Percentiles rank a stretch among this genome's conserved stretches.
Evolutionary conservation across 2,329 filamentous ascomycete species (phyloP).

Genomic region (Endocalyx cinctus): DNA sequence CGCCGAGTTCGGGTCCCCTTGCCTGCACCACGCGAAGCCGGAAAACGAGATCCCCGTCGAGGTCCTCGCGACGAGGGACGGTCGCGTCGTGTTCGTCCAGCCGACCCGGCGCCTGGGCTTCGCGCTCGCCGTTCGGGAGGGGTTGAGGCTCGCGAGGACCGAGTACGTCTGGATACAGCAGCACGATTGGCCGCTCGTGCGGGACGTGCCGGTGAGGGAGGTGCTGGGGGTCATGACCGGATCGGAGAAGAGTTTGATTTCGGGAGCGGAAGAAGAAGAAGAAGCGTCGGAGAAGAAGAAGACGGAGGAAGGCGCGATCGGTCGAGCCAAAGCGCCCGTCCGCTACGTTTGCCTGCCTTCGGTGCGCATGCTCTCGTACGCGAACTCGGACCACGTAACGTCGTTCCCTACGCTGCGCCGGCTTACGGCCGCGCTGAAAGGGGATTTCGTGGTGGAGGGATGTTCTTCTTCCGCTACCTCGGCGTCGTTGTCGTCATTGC

Average conservation of each 20-base stretch:
- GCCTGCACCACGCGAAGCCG: too few species aligned
- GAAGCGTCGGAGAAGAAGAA: too few species aligned
- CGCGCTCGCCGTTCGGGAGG: conserved; percentile 48
- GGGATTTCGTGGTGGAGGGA: conserved; percentile 30
- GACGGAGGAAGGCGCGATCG: too few species aligned
- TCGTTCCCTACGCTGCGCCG: conserved; percentile 36
- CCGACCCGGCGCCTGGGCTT: conserved; percentile 44
- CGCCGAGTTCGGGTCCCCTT: conserved; percentile 45
- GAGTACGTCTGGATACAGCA: conserved; percentile 55
- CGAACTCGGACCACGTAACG: conserved; percentile 40
- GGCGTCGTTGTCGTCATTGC: too few species aligned
- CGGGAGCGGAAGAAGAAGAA: too few species aligned
- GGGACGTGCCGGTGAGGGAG: conserved; percentile 38
- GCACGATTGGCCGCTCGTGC: conserved; percentile 49
- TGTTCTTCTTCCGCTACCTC: conserved; percentile 8
- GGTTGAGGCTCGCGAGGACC: conserved; percentile 40
- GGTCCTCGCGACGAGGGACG: conserved; percentile 31
- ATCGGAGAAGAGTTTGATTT: too few species aligned
- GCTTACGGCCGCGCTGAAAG: conserved; percentile 37
- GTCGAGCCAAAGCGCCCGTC: conserved; percentile 30
- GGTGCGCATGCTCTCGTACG: conserved; percentile 47
- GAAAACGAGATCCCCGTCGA: too few species aligned
- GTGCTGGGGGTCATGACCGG: conserved; percentile 43
- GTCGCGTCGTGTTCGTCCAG: conserved; percentile 44
- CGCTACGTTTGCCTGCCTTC: conserved; percentile 51